These are phyloP conservation scores for Heritiera littoralis DNA, from an alignment of 345 rosid genomes.

Conservation along the genomic window DNA sequence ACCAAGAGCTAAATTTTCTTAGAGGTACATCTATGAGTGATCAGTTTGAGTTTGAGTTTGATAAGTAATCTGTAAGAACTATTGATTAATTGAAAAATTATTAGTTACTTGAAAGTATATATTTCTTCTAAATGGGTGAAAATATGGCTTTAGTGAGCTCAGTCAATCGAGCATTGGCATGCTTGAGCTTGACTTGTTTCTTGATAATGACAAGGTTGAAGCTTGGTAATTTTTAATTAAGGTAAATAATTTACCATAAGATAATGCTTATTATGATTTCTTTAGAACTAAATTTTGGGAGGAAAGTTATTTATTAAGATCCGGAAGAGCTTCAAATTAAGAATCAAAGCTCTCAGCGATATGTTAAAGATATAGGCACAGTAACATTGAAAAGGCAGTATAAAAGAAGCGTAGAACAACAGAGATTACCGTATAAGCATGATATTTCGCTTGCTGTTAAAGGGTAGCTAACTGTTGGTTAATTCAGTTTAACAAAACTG, in stretches of 20 bases:
- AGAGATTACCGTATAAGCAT: slow-evolving; percentile 4
- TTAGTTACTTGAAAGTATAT: too few relatives aligned
- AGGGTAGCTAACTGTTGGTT: not conserved
- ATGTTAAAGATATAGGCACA: not conserved
- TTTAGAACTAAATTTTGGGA: not conserved
- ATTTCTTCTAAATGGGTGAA: too few relatives aligned
- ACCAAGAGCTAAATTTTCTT: too few relatives aligned
- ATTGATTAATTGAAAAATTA: too few relatives aligned
- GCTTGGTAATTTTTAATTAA: not conserved
- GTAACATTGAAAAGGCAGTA: not conserved
- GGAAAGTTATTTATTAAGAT: not conserved
- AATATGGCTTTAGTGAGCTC: too few relatives aligned
- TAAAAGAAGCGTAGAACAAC: not conserved
- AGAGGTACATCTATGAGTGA: too few relatives aligned
- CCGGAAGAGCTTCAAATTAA: not conserved
- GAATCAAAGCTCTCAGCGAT: not conserved
- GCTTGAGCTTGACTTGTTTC: not conserved
- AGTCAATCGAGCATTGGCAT: not conserved
- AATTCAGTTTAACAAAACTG: not conserved
- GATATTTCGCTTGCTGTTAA: slow-evolving; percentile 10
- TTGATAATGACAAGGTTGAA: not conserved
- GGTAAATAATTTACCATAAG: not conserved
- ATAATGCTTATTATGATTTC: not conserved
- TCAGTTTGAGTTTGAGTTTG: too few relatives aligned
- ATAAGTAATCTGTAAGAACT: too few relatives aligned